Conservation (phyloP, 306 rosid genomes). For the Albizia julibrissin region DNA sequence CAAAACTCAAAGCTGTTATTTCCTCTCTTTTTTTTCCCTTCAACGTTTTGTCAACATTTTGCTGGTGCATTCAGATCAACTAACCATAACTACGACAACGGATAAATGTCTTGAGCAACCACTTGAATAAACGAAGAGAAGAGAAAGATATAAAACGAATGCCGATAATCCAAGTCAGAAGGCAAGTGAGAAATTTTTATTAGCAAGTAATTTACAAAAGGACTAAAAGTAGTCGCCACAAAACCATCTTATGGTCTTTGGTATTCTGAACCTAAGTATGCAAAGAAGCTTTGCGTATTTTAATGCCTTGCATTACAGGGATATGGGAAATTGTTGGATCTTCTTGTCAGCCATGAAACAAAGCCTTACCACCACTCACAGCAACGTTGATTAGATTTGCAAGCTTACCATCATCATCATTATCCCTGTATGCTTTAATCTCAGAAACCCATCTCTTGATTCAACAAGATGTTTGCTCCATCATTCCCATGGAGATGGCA, state of each 20-base stretch:
- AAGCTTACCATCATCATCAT: constrained; percentile 6
- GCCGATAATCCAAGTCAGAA: constrained; percentile 30
- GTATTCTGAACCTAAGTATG: constrained; percentile 30
- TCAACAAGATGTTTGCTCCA: constrained; percentile 29
- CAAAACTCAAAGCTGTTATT: neutral
- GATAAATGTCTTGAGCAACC: neutral
- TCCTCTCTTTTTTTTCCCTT: neutral
- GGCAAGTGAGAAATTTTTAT: constrained; percentile 36
- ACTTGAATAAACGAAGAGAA: neutral
- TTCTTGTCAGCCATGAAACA: constrained; percentile 23
- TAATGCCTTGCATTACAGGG: constrained; percentile 18
- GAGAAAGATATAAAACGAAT: neutral
- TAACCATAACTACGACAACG: neutral
- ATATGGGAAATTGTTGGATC: constrained; percentile 19
- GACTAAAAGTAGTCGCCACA: constrained; percentile 32
- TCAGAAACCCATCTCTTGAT: constrained; percentile 24
- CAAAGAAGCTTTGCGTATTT: constrained; percentile 33
- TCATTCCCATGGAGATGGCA: constrained; percentile 39
- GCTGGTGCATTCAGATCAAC: neutral
- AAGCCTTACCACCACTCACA: constrained; percentile 14
- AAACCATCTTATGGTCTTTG: constrained; percentile 26
- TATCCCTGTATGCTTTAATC: constrained; percentile 30
- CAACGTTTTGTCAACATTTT: neutral
- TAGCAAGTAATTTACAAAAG: constrained; percentile 50
- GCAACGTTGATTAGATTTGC: constrained; percentile 27